These are phyloP conservation scores for Moricandia moricandioides DNA, from an alignment of 345 rosid species.

Conservation along the genomic window DNA sequence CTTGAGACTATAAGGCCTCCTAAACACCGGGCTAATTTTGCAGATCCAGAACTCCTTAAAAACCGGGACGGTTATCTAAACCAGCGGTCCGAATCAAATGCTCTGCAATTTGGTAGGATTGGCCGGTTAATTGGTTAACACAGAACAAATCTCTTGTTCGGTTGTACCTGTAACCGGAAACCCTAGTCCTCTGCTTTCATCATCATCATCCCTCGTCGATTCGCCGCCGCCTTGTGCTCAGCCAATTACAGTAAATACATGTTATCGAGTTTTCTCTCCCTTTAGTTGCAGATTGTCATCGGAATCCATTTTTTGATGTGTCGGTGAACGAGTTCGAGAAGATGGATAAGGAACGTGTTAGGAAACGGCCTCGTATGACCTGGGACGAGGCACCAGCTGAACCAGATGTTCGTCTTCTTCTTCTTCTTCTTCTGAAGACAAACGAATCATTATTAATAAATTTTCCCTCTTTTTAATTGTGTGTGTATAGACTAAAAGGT, in stretches of 20 bases:
- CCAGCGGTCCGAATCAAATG: background rate
- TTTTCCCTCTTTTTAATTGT: background rate
- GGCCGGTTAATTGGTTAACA: constrained; percentile 16
- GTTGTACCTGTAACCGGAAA: background rate
- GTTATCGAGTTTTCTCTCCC: constrained; percentile 9
- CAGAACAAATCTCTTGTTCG: background rate
- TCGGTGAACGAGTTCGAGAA: constrained; percentile 31
- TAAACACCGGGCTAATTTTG: background rate
- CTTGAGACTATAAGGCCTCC: background rate
- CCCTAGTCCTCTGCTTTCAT: constrained; percentile 23
- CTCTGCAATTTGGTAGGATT: background rate
- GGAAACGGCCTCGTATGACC: constrained; percentile 66
- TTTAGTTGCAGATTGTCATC: constrained; percentile 31
- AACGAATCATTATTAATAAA: too few relatives aligned
- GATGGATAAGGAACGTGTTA: constrained; percentile 50
- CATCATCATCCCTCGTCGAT: constrained; percentile 12
- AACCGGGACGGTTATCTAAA: background rate
- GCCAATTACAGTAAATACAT: background rate
- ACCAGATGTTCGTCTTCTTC: constrained; percentile 48
- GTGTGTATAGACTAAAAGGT: constrained; percentile 46
- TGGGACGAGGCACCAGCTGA: constrained; percentile 64
- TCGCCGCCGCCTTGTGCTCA: background rate
- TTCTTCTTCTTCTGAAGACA: background rate
- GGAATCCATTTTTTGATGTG: background rate
- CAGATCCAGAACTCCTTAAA: background rate